These are phyloP conservation scores for Zea luxurians DNA, from an alignment of 176 grass and related monocot species.

Conservation along the genomic window DNA sequence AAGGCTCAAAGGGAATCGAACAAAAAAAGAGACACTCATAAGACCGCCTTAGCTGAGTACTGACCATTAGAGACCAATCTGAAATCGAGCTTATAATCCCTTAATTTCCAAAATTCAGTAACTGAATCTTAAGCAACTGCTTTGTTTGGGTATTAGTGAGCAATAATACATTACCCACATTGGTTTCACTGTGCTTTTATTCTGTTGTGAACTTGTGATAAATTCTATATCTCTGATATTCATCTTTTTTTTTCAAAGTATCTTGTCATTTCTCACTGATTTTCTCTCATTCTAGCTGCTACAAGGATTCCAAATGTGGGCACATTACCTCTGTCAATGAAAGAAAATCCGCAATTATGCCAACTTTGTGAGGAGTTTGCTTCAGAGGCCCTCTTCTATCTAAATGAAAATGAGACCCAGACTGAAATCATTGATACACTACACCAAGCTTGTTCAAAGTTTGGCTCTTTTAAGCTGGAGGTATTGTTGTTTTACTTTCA, in stretches of 20 bases:
- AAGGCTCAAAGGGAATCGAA: too few relatives aligned
- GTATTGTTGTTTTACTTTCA: constrained; percentile 37
- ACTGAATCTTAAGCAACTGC: background rate
- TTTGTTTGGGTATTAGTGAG: background rate
- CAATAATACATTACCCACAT: background rate
- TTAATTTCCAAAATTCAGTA: background rate
- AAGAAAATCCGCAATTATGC: constrained; percentile 51
- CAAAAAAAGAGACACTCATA: too few relatives aligned
- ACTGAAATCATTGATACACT: constrained; percentile 54
- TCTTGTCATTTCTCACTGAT: background rate
- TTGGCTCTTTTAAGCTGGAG: constrained; percentile 54
- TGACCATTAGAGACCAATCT: too few relatives aligned
- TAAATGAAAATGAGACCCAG: constrained; percentile 71
- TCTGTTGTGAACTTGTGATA: background rate
- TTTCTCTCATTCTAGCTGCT: constrained; percentile 46
- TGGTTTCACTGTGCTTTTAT: background rate
- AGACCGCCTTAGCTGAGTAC: too few relatives aligned
- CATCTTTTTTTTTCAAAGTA: constrained; percentile 13
- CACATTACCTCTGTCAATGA: constrained; percentile 26
- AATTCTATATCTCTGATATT: constrained; percentile 13
- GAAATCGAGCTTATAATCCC: too few relatives aligned
- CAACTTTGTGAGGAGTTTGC: constrained; percentile 65
- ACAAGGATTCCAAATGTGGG: constrained; percentile 29
- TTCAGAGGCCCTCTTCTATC: constrained; percentile 54
- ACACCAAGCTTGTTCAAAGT: constrained; percentile 58